phyloP scores from a whole-genome alignment of 2,329 filamentous ascomycete genomes.

The Aspergillus sp. region DNA sequence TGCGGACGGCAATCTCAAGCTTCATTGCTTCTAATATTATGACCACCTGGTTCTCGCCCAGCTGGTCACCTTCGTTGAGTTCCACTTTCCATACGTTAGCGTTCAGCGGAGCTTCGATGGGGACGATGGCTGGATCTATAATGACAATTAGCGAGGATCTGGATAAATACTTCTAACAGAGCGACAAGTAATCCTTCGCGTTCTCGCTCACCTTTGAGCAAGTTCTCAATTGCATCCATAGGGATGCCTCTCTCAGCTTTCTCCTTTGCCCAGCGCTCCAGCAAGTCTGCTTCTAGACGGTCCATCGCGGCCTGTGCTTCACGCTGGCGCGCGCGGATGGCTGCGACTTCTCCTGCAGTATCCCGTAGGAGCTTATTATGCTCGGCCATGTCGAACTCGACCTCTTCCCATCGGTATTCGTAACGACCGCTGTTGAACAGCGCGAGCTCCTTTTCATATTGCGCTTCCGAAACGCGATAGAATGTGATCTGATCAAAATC shows the following conservation, averaged over 20 bases:
- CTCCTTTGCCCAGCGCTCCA: conserved; percentile 39
- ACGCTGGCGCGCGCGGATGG: conserved; percentile 47
- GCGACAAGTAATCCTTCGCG: neutral
- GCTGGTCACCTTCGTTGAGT: conserved; percentile 40
- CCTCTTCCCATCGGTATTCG: conserved; percentile 50
- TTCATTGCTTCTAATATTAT: conserved; percentile 59
- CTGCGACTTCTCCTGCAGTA: conserved; percentile 48
- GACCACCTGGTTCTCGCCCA: conserved; percentile 45
- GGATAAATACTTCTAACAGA: no score
- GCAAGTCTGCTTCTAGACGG: conserved; percentile 34
- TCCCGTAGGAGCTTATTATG: conserved; percentile 51
- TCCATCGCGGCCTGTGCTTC: conserved; percentile 49
- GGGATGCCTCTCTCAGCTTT: conserved; percentile 51
- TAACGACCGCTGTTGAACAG: conserved; percentile 53
- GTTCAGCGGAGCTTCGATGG: conserved; percentile 45
- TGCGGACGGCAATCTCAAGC: conserved; percentile 52
- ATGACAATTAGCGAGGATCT: neutral
- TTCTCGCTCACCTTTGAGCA: conserved; percentile 45
- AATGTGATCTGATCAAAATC: conserved; percentile 59
- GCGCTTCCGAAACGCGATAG: conserved; percentile 52
- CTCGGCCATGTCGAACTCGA: conserved; percentile 55
- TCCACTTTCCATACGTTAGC: conserved; percentile 57
- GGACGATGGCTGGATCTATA: conserved; percentile 35
- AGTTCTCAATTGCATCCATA: conserved; percentile 48
- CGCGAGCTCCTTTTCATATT: conserved; percentile 50